Conservation (phyloP, 352 stramenopile species). For the Pythium guiyangense region DNA sequence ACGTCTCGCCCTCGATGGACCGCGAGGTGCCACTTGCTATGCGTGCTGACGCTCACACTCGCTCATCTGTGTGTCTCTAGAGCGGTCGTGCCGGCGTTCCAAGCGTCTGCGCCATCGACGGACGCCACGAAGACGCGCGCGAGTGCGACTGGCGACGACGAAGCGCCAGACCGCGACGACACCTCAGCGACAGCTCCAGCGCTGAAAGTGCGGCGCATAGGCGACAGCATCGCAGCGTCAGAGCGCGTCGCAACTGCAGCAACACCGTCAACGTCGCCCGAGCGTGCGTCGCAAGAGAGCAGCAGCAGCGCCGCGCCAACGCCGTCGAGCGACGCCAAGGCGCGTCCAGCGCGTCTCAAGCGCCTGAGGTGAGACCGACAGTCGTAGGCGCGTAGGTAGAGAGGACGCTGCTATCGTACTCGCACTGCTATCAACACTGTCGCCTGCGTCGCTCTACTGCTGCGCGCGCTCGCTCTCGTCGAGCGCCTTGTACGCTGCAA, state of each 20-base stretch:
- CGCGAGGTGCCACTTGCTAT: neutral
- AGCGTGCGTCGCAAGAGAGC: conserved; percentile 1
- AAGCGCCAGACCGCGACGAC: neutral
- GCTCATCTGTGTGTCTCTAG: neutral
- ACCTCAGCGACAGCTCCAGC: neutral
- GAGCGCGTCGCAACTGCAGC: conserved; percentile 4
- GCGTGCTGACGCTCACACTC: neutral
- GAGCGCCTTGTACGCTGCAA: conserved; percentile 13
- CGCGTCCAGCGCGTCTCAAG: conserved; percentile 17
- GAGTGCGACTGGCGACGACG: neutral
- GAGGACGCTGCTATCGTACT: neutral
- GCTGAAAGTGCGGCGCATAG: conserved; percentile 14
- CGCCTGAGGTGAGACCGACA: conserved; percentile 8
- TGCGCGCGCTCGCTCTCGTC: conserved; percentile 8
- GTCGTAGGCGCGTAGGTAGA: neutral
- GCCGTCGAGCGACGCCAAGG: conserved; percentile 8
- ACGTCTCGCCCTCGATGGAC: conserved; percentile 12
- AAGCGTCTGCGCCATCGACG: neutral
- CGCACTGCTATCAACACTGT: neutral
- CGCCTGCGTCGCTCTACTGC: neutral
- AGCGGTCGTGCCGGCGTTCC: conserved; percentile 9
- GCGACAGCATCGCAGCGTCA: conserved; percentile 7
- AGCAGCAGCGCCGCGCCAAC: neutral
- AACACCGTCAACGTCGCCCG: neutral
- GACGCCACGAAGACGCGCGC: neutral